Base-by-base conservation (phyloP, 2,329 filamentous ascomycete species). In the Penicillium frequentans region DNA sequence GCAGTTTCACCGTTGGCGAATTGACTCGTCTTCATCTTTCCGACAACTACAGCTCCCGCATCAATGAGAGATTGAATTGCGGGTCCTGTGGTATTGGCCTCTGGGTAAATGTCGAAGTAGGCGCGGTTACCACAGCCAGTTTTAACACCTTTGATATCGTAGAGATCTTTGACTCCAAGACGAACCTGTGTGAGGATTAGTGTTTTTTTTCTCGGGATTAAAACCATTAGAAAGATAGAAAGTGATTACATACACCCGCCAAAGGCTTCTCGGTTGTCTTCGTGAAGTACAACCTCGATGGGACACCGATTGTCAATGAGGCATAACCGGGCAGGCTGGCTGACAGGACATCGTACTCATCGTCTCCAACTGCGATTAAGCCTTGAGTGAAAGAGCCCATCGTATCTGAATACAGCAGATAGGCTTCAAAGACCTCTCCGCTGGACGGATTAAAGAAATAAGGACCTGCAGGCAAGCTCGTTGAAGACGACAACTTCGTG, bases 131-230 rank as follows among this genome's bases (percentile, higher is more conserved):
- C 86, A 29, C 82, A 75, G 1, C 78, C 78, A 0, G 83, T 86
- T 13, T 79, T 78, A 0, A 86, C 69, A 3, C 86, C 86, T 24
- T 79, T 77, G 44, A 88, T 73, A 60, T 84, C 77, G 64, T 80
- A 85, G 35, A 87, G 83, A 63, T 89, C 86, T 66, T 89, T 89
- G 54, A 88, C 77, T 2, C 80, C 85, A 1, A 88, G 68, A 16
- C 86, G 78, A 3, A 86, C 39, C 39, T 42, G 19, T 11, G 3
- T 21, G 19, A 42, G 23, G 2, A 42, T 42, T 13, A 23, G 19
- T 42, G 6, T 42, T 13, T 14, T 13, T 16, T 42, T 13, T 23
- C 11, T 19, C 6, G 2, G 11, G 4, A 11, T 23, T 14, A 0
- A 23, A 19, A 14, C 19, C 3, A 6, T 3, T 23, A 23, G 10